phyloP scores from a whole-genome alignment of 2,329 filamentous ascomycete species.

The Anisogramma anomala region DNA sequence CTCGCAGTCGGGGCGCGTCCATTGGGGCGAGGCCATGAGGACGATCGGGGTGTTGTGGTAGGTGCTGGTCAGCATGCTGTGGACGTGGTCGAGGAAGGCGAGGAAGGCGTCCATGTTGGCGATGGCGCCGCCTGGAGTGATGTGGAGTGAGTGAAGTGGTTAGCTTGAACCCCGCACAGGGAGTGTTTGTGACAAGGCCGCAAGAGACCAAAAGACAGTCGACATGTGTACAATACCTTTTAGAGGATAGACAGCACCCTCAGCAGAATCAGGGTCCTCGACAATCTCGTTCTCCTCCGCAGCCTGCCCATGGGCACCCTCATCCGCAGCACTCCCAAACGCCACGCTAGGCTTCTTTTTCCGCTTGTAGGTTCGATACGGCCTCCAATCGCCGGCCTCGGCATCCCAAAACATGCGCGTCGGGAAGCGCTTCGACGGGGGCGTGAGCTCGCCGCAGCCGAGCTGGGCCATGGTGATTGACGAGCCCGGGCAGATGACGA shows the following conservation, averaged over 20 bases:
- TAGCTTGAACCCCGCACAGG: background rate
- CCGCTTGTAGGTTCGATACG: conserved; percentile 63
- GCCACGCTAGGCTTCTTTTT: conserved; percentile 33
- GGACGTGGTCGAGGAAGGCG: conserved; percentile 83
- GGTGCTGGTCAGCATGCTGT: conserved; percentile 76
- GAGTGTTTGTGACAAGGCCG: too few species aligned
- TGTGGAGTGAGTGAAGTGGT: background rate
- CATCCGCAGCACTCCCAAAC: conserved; percentile 26
- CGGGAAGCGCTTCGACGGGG: conserved; percentile 71
- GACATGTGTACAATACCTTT: conserved; percentile 31
- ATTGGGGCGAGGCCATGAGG: conserved; percentile 78
- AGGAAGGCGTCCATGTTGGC: conserved; percentile 88
- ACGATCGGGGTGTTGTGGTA: conserved; percentile 95
- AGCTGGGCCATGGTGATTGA: conserved; percentile 84
- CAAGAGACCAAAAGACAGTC: background rate
- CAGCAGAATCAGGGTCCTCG: conserved; percentile 76
- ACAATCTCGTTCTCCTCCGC: conserved; percentile 50
- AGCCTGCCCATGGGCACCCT: conserved; percentile 24
- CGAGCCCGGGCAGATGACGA: conserved; percentile 71
- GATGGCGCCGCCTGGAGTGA: conserved; percentile 64
- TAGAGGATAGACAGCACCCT: conserved; percentile 85
- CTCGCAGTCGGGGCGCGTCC: conserved; percentile 81
- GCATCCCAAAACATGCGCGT: conserved; percentile 91
- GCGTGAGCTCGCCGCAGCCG: conserved; percentile 81
- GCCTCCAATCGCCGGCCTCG: conserved; percentile 63